Conservation (phyloP, 306 rosid genomes). For the Vachellia pachyceras region DNA sequence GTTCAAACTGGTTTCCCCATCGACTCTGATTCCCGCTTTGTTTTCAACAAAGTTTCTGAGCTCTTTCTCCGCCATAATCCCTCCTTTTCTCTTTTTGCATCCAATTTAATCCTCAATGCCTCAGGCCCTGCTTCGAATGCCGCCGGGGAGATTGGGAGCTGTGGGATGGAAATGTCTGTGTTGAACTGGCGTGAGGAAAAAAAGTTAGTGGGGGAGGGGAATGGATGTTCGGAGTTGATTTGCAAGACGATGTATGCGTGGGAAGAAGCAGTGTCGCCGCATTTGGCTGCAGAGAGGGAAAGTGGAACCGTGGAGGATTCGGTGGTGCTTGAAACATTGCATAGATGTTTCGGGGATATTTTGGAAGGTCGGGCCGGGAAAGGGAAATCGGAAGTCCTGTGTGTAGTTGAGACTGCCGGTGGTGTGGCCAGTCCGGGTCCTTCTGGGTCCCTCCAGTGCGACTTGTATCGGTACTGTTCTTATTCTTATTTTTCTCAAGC, state of each 20-base stretch:
- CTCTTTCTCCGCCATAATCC: slow-evolving; percentile 52
- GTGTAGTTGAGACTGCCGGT: slow-evolving; percentile 89
- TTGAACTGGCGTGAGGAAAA: slow-evolving; percentile 41
- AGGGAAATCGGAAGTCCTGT: slow-evolving; percentile 55
- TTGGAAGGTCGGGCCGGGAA: slow-evolving; percentile 39
- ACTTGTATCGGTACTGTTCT: slow-evolving; percentile 69
- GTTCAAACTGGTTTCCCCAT: slow-evolving; percentile 87
- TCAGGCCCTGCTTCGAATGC: slow-evolving; percentile 48
- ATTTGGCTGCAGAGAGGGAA: slow-evolving; percentile 85
- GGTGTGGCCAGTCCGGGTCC: slow-evolving; percentile 97
- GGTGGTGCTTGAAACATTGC: slow-evolving; percentile 52
- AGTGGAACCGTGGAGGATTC: slow-evolving; percentile 59
- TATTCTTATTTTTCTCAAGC: not conserved
- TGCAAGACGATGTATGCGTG: slow-evolving; percentile 92
- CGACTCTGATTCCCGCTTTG: slow-evolving; percentile 88
- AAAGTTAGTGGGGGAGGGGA: slow-evolving; percentile 5
- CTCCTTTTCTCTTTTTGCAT: slow-evolving; percentile 51
- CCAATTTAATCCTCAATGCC: slow-evolving; percentile 58
- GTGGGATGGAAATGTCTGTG: slow-evolving; percentile 35
- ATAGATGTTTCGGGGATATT: slow-evolving; percentile 54
- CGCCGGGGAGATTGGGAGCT: slow-evolving; percentile 7
- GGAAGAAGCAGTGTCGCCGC: slow-evolving; percentile 88
- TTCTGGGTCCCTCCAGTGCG: slow-evolving; percentile 95
- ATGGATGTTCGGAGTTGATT: slow-evolving; percentile 49
- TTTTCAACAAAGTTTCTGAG: slow-evolving; percentile 54